These are phyloP conservation scores for Ogataea nakhonphanomensis DNA, from an alignment of 805 yeast genomes.

Conservation along the genomic window DNA sequence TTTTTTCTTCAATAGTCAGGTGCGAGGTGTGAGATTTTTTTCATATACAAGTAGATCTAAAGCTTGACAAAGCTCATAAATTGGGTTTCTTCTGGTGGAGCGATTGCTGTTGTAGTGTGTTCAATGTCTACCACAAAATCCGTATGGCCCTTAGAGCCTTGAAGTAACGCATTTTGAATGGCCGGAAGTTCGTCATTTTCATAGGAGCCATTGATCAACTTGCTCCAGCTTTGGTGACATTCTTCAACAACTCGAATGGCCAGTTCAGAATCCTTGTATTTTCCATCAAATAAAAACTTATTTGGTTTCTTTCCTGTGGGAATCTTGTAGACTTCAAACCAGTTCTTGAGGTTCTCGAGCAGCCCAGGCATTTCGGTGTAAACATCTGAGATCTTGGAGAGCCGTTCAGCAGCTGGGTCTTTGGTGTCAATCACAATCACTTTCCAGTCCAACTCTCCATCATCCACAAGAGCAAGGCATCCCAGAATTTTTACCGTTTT, in stretches of 20 bases:
- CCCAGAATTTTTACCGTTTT: slow-evolving; percentile 69
- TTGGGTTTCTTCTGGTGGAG: slow-evolving; percentile 39
- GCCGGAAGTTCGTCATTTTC: slow-evolving; percentile 32
- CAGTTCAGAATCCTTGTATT: slow-evolving; percentile 53
- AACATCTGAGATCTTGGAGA: slow-evolving; percentile 67
- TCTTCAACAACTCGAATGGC: slow-evolving; percentile 61
- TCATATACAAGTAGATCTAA: slow-evolving; percentile 25
- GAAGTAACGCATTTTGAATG: slow-evolving; percentile 39
- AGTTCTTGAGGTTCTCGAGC: slow-evolving; percentile 60
- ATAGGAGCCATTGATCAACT: slow-evolving; percentile 44
- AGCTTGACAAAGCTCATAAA: slow-evolving; percentile 25
- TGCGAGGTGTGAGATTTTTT: slow-evolving; percentile 6
- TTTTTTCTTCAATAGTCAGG: slow-evolving; percentile 3
- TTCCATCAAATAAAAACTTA: slow-evolving; percentile 70
- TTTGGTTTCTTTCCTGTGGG: slow-evolving; percentile 81
- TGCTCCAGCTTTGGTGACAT: slow-evolving; percentile 68
- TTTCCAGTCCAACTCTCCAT: slow-evolving; percentile 98
- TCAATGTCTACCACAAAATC: slow-evolving; percentile 29
- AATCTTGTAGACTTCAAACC: slow-evolving; percentile 83
- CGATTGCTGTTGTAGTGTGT: slow-evolving; percentile 27
- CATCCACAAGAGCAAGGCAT: slow-evolving; percentile 76
- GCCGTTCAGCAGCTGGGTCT: slow-evolving; percentile 60
- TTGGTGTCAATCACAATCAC: slow-evolving; percentile 64
- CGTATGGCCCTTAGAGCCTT: slow-evolving; percentile 22
- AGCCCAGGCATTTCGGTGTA: slow-evolving; percentile 67